Conservation (phyloP, 1,284 basidiomycete genomes). For the Ganoderma resinaceum region DNA sequence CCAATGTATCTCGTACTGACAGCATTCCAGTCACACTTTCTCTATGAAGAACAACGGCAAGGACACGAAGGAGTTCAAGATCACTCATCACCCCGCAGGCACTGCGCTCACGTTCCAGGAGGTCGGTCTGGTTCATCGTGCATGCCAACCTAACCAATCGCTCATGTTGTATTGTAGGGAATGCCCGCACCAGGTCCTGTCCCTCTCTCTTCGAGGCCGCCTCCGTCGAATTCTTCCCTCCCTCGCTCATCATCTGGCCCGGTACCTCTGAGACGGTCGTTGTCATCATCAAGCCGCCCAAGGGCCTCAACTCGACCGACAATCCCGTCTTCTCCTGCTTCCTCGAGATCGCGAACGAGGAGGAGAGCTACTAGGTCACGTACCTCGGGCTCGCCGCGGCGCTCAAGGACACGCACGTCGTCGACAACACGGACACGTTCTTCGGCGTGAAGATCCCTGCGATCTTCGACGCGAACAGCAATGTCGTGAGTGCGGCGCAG, state of each 20-base stretch:
- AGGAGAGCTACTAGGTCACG: slow-evolving; percentile 54
- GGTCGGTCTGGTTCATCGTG: slow-evolving; percentile 32
- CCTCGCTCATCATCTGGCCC: slow-evolving; percentile 43
- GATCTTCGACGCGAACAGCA: slow-evolving; percentile 48
- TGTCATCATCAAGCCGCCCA: slow-evolving; percentile 49
- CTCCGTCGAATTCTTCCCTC: slow-evolving; percentile 47
- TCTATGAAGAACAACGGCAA: slow-evolving; percentile 55
- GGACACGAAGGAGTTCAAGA: slow-evolving; percentile 48
- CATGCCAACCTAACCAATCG: not conserved
- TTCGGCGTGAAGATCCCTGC: slow-evolving; percentile 53
- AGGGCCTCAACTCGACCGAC: slow-evolving; percentile 49
- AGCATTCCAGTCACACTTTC: slow-evolving; percentile 50
- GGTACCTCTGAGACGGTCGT: slow-evolving; percentile 40
- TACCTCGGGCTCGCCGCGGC: slow-evolving; percentile 58
- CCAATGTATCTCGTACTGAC: not conserved
- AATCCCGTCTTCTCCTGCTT: slow-evolving; percentile 69
- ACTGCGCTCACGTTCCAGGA: slow-evolving; percentile 54
- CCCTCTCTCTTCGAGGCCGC: slow-evolving; percentile 53
- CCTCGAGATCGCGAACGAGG: slow-evolving; percentile 53
- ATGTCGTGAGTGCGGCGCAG: slow-evolving; percentile 45
- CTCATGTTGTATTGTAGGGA: slow-evolving; percentile 40
- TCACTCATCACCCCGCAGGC: slow-evolving; percentile 60
- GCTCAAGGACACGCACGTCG: slow-evolving; percentile 54
- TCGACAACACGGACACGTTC: slow-evolving; percentile 56
- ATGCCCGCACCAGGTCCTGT: slow-evolving; percentile 55